These are phyloP conservation scores for Dioscorea alata DNA, from an alignment of 106 monocot genomes.

Conservation along the genomic window DNA sequence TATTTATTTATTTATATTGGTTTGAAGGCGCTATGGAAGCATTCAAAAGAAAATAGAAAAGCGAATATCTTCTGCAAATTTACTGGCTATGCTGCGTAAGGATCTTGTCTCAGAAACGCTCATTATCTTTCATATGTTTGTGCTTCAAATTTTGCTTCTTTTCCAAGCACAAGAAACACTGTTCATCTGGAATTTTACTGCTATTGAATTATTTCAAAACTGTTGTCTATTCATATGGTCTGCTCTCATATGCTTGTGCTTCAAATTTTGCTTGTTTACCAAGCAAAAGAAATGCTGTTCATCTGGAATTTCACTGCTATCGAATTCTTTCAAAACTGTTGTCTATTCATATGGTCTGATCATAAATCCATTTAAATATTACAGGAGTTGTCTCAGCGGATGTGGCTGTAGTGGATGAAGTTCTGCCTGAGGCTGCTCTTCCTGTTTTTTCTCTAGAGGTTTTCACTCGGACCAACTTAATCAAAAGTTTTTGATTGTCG, in stretches of 20 bases:
- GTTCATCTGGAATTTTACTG: too few species aligned
- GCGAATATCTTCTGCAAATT: constrained; percentile 55
- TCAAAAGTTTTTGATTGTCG: neutral
- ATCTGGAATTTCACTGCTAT: too few species aligned
- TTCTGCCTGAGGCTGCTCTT: constrained; percentile 86
- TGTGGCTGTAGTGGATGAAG: constrained; percentile 74
- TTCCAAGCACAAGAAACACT: too few species aligned
- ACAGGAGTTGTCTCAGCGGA: constrained; percentile 66
- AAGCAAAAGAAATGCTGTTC: too few species aligned
- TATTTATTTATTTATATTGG: constrained; percentile 9
- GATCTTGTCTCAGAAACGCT: constrained; percentile 5
- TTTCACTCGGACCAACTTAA: neutral
- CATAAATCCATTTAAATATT: neutral
- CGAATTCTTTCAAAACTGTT: too few species aligned
- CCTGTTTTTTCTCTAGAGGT: constrained; percentile 87
- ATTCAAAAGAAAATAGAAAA: constrained; percentile 40
- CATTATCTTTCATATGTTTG: too few species aligned
- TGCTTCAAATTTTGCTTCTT: too few species aligned
- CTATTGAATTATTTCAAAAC: too few species aligned
- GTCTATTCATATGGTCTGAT: neutral
- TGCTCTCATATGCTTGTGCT: too few species aligned
- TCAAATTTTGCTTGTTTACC: too few species aligned
- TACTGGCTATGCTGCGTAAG: constrained; percentile 72
- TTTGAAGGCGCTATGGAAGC: constrained; percentile 60
- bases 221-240: too few species aligned